phyloP scores from a whole-genome alignment of 805 yeast genomes.

The Priceomyces fermenticarens region DNA sequence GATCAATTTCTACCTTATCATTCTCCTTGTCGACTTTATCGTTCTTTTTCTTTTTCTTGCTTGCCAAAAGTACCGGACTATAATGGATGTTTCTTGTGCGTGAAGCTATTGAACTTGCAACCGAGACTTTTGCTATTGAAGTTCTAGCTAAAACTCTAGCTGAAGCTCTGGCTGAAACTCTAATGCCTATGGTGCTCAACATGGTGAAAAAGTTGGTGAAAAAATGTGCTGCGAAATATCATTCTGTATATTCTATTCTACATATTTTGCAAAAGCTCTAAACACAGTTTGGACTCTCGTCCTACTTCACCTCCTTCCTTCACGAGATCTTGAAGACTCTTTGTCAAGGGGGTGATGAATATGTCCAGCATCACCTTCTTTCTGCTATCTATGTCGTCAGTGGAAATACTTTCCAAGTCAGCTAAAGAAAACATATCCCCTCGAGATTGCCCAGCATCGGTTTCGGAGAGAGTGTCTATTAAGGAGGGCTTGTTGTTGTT shows the following conservation, averaged over 20 bases:
- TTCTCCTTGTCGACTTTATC: conserved; percentile 10
- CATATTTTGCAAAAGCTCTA: conserved; percentile 10
- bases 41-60: conserved; percentile 9
- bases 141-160: too few relatives aligned
- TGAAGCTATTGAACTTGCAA: neutral
- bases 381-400: conserved; percentile 63
- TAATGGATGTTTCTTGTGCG: conserved; percentile 8
- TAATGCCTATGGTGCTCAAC: too few relatives aligned
- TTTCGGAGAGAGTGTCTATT: conserved; percentile 2
- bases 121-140: too few relatives aligned
- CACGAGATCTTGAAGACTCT: conserved; percentile 48
- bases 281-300: conserved; percentile 38
- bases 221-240: too few relatives aligned
- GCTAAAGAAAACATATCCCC: conserved; percentile 23
- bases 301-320: conserved; percentile 78
- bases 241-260: neutral
- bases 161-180: too few relatives aligned
- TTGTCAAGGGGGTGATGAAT: conserved; percentile 46
- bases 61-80: conserved; percentile 6
- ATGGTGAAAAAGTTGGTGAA: too few relatives aligned
- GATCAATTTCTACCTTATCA: conserved; percentile 10
- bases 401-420: conserved; percentile 45
- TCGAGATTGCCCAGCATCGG: neutral
- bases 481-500: conserved; percentile 16
- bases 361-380: conserved; percentile 51